Percentiles rank a stretch among this genome's conserved stretches.
Evolutionary conservation across 305 asterid species (phyloP).

Genomic region (Caryopteris hybrid): DNA sequence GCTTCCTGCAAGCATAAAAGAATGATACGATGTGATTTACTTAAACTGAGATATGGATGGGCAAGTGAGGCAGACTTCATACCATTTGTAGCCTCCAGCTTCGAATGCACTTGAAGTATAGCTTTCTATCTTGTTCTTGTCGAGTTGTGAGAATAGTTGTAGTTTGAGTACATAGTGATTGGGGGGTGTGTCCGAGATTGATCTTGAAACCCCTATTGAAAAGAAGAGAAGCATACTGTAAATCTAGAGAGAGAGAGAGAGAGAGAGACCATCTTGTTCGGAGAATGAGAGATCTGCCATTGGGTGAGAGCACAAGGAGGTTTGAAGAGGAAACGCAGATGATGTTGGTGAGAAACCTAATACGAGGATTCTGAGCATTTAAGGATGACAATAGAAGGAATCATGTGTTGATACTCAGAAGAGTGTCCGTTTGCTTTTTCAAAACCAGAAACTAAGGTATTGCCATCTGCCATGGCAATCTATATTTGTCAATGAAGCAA

Average conservation of each 20-base stretch:
- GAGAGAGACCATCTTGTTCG: constrained; percentile 14
- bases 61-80: not conserved
- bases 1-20: constrained; percentile 4
- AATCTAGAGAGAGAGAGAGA: constrained; percentile 10
- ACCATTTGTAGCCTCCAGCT: constrained; percentile 68
- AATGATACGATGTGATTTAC: not conserved
- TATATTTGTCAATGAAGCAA: too few relatives aligned
- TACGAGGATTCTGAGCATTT: constrained; percentile 1
- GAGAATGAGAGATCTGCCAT: constrained; percentile 18
- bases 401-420: too few relatives aligned
- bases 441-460: constrained; percentile 10
- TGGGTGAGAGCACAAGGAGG: not conserved
- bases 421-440: constrained; percentile 32
- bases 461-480: too few relatives aligned
- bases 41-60: not conserved
- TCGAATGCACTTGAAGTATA: constrained; percentile 41
- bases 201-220: constrained; percentile 31
- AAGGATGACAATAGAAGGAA: not conserved
- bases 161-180: constrained; percentile 38
- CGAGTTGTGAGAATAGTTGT: constrained; percentile 35
- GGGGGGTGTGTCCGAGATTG: constrained; percentile 42
- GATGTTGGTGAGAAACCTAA: not conserved
- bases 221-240: not conserved
- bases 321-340: not conserved
- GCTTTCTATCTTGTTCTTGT: constrained; percentile 31